Conservation (phyloP, 2,329 filamentous ascomycete genomes). For the Juglanconis sp. region DNA sequence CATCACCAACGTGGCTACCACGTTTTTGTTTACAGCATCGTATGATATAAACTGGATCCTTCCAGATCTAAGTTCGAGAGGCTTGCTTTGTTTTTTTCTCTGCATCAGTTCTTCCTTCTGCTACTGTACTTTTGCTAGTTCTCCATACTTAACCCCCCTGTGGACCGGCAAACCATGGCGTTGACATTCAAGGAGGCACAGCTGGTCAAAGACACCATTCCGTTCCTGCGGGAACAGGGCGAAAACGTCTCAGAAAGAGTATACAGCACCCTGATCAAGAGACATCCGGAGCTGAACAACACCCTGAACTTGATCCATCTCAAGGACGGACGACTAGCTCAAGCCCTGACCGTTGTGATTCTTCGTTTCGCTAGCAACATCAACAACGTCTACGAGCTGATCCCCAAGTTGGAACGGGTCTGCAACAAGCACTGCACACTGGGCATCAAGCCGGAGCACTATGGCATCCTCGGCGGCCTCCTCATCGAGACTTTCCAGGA, state of each 20-base stretch:
- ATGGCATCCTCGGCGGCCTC: slow-evolving; percentile 62
- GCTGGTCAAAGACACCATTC: slow-evolving; percentile 65
- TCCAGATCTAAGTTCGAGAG: background rate
- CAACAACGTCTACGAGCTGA: slow-evolving; percentile 50
- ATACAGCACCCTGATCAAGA: slow-evolving; percentile 61
- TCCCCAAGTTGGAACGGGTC: slow-evolving; percentile 45
- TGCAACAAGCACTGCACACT: slow-evolving; percentile 68
- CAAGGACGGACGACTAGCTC: slow-evolving; percentile 53
- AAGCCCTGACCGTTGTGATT: slow-evolving; percentile 56
- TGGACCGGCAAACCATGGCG: slow-evolving; percentile 7
- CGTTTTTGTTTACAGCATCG: slow-evolving; percentile 9
- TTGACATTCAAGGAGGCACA: slow-evolving; percentile 50
- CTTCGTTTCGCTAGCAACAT: slow-evolving; percentile 67
- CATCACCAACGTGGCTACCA: slow-evolving; percentile 14
- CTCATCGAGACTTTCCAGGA: slow-evolving; percentile 61
- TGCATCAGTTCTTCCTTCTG: slow-evolving; percentile 4
- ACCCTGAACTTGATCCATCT: slow-evolving; percentile 67
- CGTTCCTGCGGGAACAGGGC: slow-evolving; percentile 62
- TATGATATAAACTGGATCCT: slow-evolving; percentile 7
- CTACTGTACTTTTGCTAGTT: too few species aligned
- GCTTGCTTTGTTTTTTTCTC: background rate
- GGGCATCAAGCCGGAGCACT: slow-evolving; percentile 62
- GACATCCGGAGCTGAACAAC: slow-evolving; percentile 60
- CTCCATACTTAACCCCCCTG: too few species aligned
- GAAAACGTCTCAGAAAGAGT: slow-evolving; percentile 63